Evolutionary conservation across 305 asterid genomes (phyloP).

Genomic region (Solanum aculeatissimum): DNA sequence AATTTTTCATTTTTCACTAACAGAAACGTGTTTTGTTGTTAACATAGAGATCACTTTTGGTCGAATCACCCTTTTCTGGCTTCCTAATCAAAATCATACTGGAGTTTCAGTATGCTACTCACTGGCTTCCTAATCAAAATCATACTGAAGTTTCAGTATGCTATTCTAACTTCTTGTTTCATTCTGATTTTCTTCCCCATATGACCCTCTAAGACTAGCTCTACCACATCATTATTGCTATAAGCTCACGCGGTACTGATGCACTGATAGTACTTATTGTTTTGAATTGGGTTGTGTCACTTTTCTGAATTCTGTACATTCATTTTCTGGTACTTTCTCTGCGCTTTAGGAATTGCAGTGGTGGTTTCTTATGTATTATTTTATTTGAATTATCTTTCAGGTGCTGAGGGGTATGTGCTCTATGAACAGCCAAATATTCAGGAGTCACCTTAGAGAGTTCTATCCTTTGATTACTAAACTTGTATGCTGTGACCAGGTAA

Average conservation of each 20-base stretch:
- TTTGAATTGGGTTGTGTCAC: neutral
- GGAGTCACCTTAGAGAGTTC: slow-evolving; percentile 71
- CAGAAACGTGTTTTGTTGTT: neutral
- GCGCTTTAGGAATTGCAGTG: neutral
- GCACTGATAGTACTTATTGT: neutral
- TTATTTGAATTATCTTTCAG: slow-evolving; percentile 32
- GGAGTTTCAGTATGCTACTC: neutral
- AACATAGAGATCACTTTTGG: neutral
- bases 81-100: neutral
- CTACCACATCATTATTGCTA: neutral
- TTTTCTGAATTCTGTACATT: neutral
- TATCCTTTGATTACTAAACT: slow-evolving; percentile 91
- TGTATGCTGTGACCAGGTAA: slow-evolving; percentile 95
- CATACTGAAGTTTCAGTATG: neutral
- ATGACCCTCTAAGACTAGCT: neutral
- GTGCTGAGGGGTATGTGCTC: slow-evolving; percentile 81
- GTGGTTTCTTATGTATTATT: neutral
- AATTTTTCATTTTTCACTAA: neutral
- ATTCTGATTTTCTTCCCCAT: neutral
- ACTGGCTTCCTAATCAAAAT: neutral
- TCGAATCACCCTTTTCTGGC: neutral
- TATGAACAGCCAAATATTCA: slow-evolving; percentile 71
- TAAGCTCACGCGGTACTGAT: neutral
- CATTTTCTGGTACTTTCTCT: neutral
- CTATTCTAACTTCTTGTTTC: neutral